Base-by-base conservation (phyloP, 2,329 filamentous ascomycete genomes). In the Aspergillus latus region DNA sequence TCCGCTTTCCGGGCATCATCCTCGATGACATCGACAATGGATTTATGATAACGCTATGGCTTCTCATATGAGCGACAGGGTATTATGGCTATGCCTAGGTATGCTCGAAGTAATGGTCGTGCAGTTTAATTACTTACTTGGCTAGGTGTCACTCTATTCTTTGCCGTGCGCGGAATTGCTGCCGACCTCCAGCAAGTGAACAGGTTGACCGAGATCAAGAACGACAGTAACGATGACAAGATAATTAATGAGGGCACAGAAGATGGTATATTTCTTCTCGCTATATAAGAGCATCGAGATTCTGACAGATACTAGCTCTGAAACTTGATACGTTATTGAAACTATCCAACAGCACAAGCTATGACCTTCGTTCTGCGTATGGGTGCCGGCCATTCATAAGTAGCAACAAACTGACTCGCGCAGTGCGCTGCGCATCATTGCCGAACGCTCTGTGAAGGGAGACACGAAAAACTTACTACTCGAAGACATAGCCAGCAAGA, bases 191-290 rank as follows among this genome's bases (percentile, higher is more conserved):
- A 68, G 52, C 70, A 67, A 56, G 71, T 76, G 28, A 68, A 69
- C 49, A 67, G 73, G 51, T 63, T 76, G 61, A 74, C 87, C 61
- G 82, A 86, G 71, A 83, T 94, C 66, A 84, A 84, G 58, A 82
- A 84, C 36, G 68, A 78, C 37, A 83, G 85, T 58, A 85, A 85
- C 36, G 87, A 88, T 68, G 84, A 88, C 49, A 84, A 87, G 63
- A 89, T 89, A 69, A 88, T 90, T 61, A 88, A 85, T 11, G 86
- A 91, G 69, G 85, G 88, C 26, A 89, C 87, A 2, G 88, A 92
- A 66, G 88, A 91, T 67, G 83, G 76, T 76, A 64, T 30, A 26
- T 54, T 36, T 21, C 5, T 2, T 0, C 15, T 21, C 16, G n/a
- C 5, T 3, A 11, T 29, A 2, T 7, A 11, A 5, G 13, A 13